Percentiles rank a stretch among this genome's conserved stretches.
Conservation (phyloP, 2,329 filamentous ascomycete genomes). For the Thelonectria blattea region DNA sequence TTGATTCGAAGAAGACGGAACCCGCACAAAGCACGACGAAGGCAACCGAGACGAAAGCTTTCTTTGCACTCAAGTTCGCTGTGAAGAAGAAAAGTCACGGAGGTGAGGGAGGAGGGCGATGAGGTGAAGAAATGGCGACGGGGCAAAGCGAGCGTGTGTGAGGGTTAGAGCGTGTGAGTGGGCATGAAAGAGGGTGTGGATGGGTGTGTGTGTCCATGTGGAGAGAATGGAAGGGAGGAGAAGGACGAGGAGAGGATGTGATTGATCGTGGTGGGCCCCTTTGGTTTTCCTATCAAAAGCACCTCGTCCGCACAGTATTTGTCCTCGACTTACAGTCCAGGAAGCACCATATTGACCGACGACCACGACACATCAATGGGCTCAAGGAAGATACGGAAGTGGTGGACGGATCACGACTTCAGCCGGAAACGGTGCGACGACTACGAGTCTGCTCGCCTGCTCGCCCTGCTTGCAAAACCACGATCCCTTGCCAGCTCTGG, state of each 20-base stretch:
- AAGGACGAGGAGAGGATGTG: constrained; percentile 37
- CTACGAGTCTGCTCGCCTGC: neutral
- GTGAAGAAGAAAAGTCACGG: constrained; percentile 4
- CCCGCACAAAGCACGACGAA: constrained; percentile 28
- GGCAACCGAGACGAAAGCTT: constrained; percentile 16
- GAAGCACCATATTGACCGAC: no score
- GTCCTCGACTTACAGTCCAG: constrained; percentile 8
- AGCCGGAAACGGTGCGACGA: no score
- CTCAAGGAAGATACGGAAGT: neutral
- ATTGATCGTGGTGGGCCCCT: constrained; percentile 28
- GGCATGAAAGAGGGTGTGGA: constrained; percentile 29
- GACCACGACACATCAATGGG: neutral
- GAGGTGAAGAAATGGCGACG: constrained; percentile 27
- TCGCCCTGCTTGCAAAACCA: neutral
- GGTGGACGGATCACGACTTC: no score
- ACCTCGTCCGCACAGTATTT: constrained; percentile 32
- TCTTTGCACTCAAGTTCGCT: constrained; percentile 9
- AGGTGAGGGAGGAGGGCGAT: constrained; percentile 19
- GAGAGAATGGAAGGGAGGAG: constrained; percentile 41
- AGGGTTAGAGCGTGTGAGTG: constrained; percentile 29
- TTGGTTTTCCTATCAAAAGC: constrained; percentile 16
- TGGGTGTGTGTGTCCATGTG: constrained; percentile 36
- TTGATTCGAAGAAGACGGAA: constrained; percentile 18
- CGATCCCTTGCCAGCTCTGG: neutral
- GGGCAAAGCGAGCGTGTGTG: constrained; percentile 16